Base-by-base conservation (phyloP, 2,329 filamentous ascomycete genomes). In the Kalaharituber pfeilii region DNA sequence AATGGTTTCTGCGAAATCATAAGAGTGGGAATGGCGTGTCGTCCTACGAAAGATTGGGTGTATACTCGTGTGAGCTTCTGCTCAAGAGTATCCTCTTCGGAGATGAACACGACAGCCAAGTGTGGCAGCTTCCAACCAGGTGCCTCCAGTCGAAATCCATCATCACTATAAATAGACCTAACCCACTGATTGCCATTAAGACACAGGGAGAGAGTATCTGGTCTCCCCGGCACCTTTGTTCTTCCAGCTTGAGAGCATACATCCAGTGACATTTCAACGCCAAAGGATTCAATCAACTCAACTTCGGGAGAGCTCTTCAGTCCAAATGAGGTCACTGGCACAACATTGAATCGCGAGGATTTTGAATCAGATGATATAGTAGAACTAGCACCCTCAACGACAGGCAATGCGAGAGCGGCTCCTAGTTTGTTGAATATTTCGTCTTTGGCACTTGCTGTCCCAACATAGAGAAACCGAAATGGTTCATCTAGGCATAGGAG, bases 191-290 rank as follows among this genome's bases (percentile, higher is more conserved):
- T 61, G 22, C 56, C 57, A 54, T 63, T 62, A 30, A 63, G 49
- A 52, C 53, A 56, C 27, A 63, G 49, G 9, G 58, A 62, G 25
- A 63, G 49, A 42, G 58, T 60, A 36, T 63, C 60, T 26, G 59
- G 54, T 22, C 56, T 56, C n/a, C 49, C 49, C 3, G 56, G 55
- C 27, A 52, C 53, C 42, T 57, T 59, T 18, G 53, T 39, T 22
- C 66, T 67, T 28, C 65, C 61, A n/a, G 72, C 73, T 6, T 64
- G 65, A 11, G 66, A 67, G 59, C 73, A 75, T 26, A 71, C 69
- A 53, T 75, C 72, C 4, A 75, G 71, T 57, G 72, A 71, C 66
- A 75, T 74, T 56, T 75, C 72, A 56, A 70, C 72, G 11, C 69
- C 70, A 28, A 72, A 73, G 6, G 72, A 73, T 52, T 73, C 71